phyloP scores from a whole-genome alignment of 305 asterid genomes.

The Fraxinus xanthoxyloides region DNA sequence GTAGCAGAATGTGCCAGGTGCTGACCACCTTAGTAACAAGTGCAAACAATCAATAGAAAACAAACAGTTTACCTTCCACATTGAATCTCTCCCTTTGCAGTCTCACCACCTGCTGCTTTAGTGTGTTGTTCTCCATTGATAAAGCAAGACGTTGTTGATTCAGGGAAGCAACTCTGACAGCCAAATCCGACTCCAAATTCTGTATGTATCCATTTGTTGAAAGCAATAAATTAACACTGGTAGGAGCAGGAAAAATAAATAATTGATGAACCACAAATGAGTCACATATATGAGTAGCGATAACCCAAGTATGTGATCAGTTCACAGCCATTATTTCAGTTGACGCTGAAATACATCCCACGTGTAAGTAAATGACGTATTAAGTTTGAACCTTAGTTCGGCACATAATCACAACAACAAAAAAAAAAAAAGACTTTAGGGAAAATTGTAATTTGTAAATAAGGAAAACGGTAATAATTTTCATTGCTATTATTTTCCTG shows the following conservation, averaged over 20 bases:
- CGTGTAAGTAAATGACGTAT: background rate
- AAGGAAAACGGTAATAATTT: background rate
- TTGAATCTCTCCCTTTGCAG: constrained; percentile 53
- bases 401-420: background rate
- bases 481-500: background rate
- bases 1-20: background rate
- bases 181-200: constrained; percentile 65
- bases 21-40: background rate
- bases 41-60: background rate
- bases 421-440: background rate
- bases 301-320: background rate
- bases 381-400: background rate
- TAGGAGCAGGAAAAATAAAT: background rate
- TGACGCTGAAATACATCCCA: background rate
- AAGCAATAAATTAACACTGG: background rate
- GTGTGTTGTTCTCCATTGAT: constrained; percentile 57
- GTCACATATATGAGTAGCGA: background rate
- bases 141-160: constrained; percentile 54
- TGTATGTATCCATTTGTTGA: constrained; percentile 14
- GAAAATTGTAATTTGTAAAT: background rate
- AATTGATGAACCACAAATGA: background rate
- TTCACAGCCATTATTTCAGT: background rate
- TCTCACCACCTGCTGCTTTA: constrained; percentile 62
- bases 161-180: constrained; percentile 52
- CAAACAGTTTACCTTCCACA: constrained; percentile 52